Conservation (phyloP, 2,329 filamentous ascomycete species). For the Aspergillus luchuensis region DNA sequence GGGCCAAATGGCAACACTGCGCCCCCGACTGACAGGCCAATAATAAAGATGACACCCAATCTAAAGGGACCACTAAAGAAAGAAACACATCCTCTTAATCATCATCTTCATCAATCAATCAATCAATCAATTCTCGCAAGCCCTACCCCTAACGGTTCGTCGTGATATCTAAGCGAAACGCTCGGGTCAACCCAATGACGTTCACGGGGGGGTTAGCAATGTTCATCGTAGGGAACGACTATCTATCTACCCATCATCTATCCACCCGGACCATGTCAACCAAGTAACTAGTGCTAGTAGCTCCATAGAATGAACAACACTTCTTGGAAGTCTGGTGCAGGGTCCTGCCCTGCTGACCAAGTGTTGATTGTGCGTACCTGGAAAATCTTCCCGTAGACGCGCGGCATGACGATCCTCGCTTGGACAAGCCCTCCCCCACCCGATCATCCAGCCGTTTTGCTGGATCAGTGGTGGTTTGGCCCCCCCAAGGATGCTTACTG, state of each 20-base stretch:
- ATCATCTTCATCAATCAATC: too few relatives aligned
- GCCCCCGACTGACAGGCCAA: not conserved
- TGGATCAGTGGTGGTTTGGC: not conserved
- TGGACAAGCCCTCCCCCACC: constrained; percentile 13
- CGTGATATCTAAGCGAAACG: too few relatives aligned
- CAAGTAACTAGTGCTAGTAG: too few relatives aligned
- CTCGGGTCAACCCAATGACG: too few relatives aligned
- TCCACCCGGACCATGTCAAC: too few relatives aligned
- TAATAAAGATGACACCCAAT: not conserved
- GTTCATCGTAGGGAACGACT: too few relatives aligned
- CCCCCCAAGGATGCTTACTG: not conserved
- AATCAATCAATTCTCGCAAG: too few relatives aligned
- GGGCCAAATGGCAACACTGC: not conserved
- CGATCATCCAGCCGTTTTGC: constrained; percentile 15
- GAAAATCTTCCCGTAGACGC: constrained; percentile 16
- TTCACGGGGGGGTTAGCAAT: too few relatives aligned
- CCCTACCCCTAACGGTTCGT: too few relatives aligned
- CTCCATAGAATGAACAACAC: too few relatives aligned
- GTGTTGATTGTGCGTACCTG: not conserved
- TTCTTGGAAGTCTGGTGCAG: not conserved
- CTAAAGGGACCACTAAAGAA: not conserved
- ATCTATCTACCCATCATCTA: too few relatives aligned
- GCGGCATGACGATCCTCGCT: constrained; percentile 24
- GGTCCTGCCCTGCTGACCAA: not conserved
- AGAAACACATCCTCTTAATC: not conserved